Base-by-base conservation (phyloP, 1,284 basidiomycete species). In the Malassezia obtusa region DNA sequence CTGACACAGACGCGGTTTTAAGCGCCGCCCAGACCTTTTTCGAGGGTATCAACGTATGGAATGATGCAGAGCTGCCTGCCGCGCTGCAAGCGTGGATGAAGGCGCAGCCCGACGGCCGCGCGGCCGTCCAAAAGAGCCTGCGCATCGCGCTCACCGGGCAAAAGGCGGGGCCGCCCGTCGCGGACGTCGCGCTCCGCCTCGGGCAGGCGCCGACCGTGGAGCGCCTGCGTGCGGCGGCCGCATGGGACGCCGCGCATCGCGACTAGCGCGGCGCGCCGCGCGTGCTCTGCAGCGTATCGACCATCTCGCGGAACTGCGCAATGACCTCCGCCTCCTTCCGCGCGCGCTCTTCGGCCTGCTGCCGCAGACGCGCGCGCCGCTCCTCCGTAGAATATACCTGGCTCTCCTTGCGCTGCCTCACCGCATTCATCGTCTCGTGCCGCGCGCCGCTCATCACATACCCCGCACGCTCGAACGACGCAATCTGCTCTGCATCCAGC, bases 391-490 rank as follows among this genome's bases (percentile, higher is more conserved):
- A 58, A 73, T 95, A 92, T 57, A 98, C 90, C 77, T 98, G 92
- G 77, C 95, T 94, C 79, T 98, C 47, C 80, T 96, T 94, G 67
- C 92, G 79, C 82, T 95, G 86, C 58, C 94, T 85, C 33, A 98
- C 92, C 0, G 91, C 94, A 33, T 73, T 95, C 91, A 95, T 95
- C 17, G 75, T 57, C 46, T 65, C 60, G 58, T 98, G 91, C 52
- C 92, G 79, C 68, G 84, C 87, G 38, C 92, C 92, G 67, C 86
- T 89, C 94, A 98, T 98, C 51, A 98, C 92, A 75, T 92, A 98
- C n/a, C 92, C 92, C 15, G 85, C 85, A 33, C 78, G 69, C 77
- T 98, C 92, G 76, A 81, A 95, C 65, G 80, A 75, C 19, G 85
- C 87, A 65, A 98, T 98, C 73, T 88, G 82, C 22, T 84, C 83